Conservation (phyloP, 2,329 filamentous ascomycete genomes). For the Hymenoscyphus fraxineus region DNA sequence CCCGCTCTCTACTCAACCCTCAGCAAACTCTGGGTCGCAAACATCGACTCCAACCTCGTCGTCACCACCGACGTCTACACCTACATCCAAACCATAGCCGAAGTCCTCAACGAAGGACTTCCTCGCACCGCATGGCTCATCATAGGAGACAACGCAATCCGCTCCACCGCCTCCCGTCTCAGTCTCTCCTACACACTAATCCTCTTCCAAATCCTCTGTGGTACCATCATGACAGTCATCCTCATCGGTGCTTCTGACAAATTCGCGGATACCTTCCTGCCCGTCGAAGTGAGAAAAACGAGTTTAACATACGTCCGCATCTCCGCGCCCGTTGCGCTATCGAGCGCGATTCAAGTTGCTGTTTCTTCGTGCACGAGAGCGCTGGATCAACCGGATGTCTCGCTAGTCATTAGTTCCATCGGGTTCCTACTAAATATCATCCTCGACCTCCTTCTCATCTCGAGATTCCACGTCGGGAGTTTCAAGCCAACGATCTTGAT, state of each 20-base stretch:
- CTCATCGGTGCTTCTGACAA: conserved; percentile 51
- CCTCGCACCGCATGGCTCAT: conserved; percentile 65
- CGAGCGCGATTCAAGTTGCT: conserved; percentile 59
- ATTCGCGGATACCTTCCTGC: conserved; percentile 62
- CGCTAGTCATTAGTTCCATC: conserved; percentile 58
- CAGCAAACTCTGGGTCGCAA: conserved; percentile 67
- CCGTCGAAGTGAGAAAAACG: conserved; percentile 49
- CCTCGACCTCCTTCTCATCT: conserved; percentile 63
- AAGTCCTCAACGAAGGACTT: conserved; percentile 70
- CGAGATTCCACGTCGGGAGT: conserved; percentile 56
- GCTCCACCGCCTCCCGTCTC: conserved; percentile 48
- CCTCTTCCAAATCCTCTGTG: conserved; percentile 55
- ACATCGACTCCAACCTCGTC: conserved; percentile 59
- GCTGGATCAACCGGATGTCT: conserved; percentile 66
- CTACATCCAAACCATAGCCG: conserved; percentile 63
- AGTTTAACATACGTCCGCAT: conserved; percentile 65
- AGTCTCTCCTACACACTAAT: conserved; percentile 60
- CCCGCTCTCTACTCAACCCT: conserved; percentile 66
- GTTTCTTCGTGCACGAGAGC: conserved; percentile 60
- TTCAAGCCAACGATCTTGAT: conserved; percentile 56
- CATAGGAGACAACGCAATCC: conserved; percentile 60
- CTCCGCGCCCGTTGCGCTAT: conserved; percentile 58
- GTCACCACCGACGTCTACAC: conserved; percentile 65
- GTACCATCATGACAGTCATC: conserved; percentile 55
- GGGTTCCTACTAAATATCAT: conserved; percentile 66